These are phyloP conservation scores for Emydomyces testavorans DNA, from an alignment of 2,329 filamentous ascomycete species.

Conservation along the genomic window DNA sequence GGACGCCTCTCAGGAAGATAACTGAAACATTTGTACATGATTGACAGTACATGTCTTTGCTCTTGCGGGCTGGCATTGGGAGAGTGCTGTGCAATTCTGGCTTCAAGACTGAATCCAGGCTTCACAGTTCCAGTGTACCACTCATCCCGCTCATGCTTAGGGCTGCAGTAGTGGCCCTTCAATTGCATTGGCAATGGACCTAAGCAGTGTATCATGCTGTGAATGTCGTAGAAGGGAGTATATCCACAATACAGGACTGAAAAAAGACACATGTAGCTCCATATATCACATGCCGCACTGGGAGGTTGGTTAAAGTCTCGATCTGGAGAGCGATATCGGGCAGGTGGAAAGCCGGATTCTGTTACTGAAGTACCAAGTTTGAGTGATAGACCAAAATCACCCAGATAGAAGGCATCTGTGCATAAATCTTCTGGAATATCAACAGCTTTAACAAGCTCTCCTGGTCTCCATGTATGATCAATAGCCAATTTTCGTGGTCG, in stretches of 20 bases:
- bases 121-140: too few species aligned
- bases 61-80: neutral
- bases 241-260: conserved; percentile 5
- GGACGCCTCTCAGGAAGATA: neutral
- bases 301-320: conserved; percentile 19
- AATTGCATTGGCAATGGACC: too few species aligned
- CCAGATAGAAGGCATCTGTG: neutral
- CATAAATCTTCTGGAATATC: neutral
- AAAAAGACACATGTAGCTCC: conserved; percentile 26
- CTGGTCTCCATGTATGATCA: neutral
- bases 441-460: neutral
- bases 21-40: neutral
- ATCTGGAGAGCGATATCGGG: conserved; percentile 21
- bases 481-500: conserved; percentile 14
- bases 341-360: conserved; percentile 15
- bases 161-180: too few species aligned
- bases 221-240: too few species aligned
- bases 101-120: too few species aligned
- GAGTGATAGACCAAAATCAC: conserved; percentile 22
- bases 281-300: conserved; percentile 24
- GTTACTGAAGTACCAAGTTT: conserved; percentile 17
- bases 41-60: neutral
- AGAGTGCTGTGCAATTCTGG: too few species aligned
- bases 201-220: too few species aligned
- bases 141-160: too few species aligned